Percentiles rank a stretch among this genome's conserved stretches.
These are phyloP conservation scores for Antrodiella citrinella DNA, from an alignment of 768 basidiomycete genomes.

Conservation along the genomic window DNA sequence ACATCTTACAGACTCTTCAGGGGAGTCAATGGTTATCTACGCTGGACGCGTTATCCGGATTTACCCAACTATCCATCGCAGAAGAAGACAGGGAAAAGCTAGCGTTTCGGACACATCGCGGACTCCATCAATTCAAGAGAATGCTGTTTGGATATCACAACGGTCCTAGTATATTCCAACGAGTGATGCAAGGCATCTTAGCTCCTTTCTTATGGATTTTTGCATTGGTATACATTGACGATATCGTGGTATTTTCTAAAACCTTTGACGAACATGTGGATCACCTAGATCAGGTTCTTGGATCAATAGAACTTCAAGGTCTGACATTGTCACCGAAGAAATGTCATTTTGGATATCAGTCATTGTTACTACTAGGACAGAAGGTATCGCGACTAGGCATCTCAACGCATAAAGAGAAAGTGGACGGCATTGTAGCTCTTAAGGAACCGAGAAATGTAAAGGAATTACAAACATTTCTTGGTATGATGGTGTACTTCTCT, in stretches of 20 bases:
- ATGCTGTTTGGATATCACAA: conserved; percentile 28
- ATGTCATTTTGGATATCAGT: no score
- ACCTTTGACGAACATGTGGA: no score
- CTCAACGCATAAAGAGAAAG: no score
- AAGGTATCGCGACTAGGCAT: no score
- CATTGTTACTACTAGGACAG: no score
- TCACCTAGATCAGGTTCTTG: no score
- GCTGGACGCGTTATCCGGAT: conserved; percentile 29
- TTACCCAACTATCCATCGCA: conserved; percentile 28
- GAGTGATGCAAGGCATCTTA: conserved; percentile 29
- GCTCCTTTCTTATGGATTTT: conserved; percentile 32
- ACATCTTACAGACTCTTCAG: conserved; percentile 17
- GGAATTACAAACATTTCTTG: no score
- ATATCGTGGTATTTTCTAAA: background rate
- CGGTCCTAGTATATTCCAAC: conserved; percentile 29
- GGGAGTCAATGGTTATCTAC: conserved; percentile 22
- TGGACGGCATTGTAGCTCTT: no score
- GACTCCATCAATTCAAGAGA: conserved; percentile 30
- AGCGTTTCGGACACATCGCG: conserved; percentile 29
- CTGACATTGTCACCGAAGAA: no score
- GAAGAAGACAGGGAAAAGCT: conserved; percentile 22
- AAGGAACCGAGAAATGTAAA: no score
- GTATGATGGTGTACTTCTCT: no score
- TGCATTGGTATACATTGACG: conserved; percentile 32
- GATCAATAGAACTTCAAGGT: no score